Conservation (phyloP, 495 filamentous ascomycete genomes). For the Echria macrotheca region DNA sequence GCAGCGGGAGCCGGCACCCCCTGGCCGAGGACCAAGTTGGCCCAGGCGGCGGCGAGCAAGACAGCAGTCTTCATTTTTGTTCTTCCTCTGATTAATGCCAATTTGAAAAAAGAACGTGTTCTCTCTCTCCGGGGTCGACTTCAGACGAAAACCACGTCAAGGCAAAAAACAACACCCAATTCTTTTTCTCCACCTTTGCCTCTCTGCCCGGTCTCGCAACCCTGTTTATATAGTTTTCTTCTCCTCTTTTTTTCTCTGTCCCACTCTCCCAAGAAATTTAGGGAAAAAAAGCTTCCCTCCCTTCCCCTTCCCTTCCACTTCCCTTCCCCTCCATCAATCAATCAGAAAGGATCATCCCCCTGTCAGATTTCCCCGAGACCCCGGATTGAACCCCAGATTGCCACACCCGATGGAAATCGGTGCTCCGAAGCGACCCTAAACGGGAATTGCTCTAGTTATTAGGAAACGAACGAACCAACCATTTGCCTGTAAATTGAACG, state of each 20-base stretch:
- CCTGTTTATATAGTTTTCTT: constrained; percentile 12
- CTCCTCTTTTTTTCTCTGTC: constrained; percentile 1
- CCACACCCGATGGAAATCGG: constrained; percentile 6
- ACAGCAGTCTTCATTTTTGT: constrained; percentile 15
- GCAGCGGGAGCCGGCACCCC: constrained; percentile 23
- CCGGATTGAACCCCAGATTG: constrained; percentile 15
- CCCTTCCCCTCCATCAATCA: neutral
- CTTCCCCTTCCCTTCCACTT: neutral
- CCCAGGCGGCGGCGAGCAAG: constrained; percentile 14
- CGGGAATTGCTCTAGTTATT: too few species aligned
- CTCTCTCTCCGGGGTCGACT: too few species aligned
- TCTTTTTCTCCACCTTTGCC: neutral
- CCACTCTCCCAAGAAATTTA: neutral
- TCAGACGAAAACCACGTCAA: too few species aligned
- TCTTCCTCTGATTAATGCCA: neutral
- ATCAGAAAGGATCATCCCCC: neutral
- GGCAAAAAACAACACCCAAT: constrained; percentile 2
- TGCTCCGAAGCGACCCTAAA: too few species aligned
- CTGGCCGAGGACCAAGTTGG: constrained; percentile 8
- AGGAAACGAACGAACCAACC: too few species aligned
- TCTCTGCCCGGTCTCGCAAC: neutral
- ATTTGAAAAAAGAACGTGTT: too few species aligned
- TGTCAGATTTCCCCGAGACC: constrained; percentile 9
- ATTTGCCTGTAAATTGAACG: too few species aligned
- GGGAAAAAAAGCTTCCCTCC: neutral